Evolutionary conservation across 176 grass and related monocot genomes (phyloP).

Genomic region (Microstegium vimineum): DNA sequence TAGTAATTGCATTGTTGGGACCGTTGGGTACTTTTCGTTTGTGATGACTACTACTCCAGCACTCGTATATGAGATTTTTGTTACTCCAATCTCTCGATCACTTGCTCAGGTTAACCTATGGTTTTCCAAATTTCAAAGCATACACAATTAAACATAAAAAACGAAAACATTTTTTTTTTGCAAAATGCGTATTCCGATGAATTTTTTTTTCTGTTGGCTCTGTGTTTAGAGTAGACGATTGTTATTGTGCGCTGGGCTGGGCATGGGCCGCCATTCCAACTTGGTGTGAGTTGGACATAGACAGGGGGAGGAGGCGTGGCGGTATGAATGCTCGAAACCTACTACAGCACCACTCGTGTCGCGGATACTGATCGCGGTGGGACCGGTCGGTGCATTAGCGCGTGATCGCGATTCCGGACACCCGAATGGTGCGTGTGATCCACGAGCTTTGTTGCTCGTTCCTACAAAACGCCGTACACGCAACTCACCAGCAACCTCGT

Average conservation of each 20-base stretch:
- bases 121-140: too few species aligned
- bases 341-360: not conserved
- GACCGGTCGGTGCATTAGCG: not conserved
- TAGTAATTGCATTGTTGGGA: not conserved
- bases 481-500: too few species aligned
- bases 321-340: not conserved
- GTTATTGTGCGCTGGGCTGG: not conserved
- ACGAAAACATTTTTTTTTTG: not conserved
- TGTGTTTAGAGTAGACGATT: not conserved
- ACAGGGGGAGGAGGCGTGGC: too few species aligned
- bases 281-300: not conserved
- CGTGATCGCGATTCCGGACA: not conserved
- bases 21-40: not conserved
- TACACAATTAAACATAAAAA: too few species aligned
- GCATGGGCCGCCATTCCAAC: not conserved
- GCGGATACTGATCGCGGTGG: not conserved
- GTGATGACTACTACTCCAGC: not conserved
- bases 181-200: not conserved
- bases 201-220: not conserved
- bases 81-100: too few species aligned
- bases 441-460: slow-evolving; percentile 6
- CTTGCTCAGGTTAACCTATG: too few species aligned
- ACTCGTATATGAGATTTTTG: not conserved
- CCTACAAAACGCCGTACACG: not conserved
- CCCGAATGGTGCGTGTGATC: not conserved